Percentiles rank a stretch among this genome's conserved stretches.
Evolutionary conservation across 768 basidiomycete genomes (phyloP).

Genomic region (Suillus cothurnatus): DNA sequence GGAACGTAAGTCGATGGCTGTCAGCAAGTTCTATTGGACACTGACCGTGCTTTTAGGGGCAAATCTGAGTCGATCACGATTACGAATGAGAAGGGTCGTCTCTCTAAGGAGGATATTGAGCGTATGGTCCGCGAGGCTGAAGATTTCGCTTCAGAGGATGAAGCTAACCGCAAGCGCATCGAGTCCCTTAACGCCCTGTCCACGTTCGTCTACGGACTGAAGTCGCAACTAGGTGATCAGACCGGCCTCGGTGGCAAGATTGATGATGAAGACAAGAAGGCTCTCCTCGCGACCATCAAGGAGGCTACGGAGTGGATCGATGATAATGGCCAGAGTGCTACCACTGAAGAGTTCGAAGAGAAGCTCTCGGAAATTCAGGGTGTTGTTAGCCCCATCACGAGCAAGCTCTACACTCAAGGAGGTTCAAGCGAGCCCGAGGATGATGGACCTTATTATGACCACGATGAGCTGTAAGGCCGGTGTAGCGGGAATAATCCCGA

Average conservation of each 20-base stretch:
- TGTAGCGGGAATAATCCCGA: neutral
- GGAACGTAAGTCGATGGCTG: slow-evolving; percentile 63
- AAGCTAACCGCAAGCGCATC: slow-evolving; percentile 77
- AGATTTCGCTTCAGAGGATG: slow-evolving; percentile 84
- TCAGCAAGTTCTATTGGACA: neutral
- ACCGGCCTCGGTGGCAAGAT: slow-evolving; percentile 92
- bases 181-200: slow-evolving; percentile 85
- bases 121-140: slow-evolving; percentile 96
- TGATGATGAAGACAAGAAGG: slow-evolving; percentile 80
- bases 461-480: slow-evolving; percentile 51
- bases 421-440: slow-evolving; percentile 32
- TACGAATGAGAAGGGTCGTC: slow-evolving; percentile 94
- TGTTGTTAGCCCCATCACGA: slow-evolving; percentile 82
- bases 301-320: slow-evolving; percentile 94
- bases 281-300: slow-evolving; percentile 78
- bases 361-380: slow-evolving; percentile 78
- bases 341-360: slow-evolving; percentile 90
- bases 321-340: slow-evolving; percentile 72
- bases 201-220: slow-evolving; percentile 83
- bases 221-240: slow-evolving; percentile 82
- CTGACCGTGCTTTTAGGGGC: slow-evolving; percentile 46
- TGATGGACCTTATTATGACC: slow-evolving; percentile 47
- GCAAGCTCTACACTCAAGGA: slow-evolving; percentile 66
- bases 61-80: slow-evolving; percentile 92
- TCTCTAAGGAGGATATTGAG: slow-evolving; percentile 88